phyloP scores from a whole-genome alignment of 2,329 filamentous ascomycete genomes.

The Aspergillus tamarii region DNA sequence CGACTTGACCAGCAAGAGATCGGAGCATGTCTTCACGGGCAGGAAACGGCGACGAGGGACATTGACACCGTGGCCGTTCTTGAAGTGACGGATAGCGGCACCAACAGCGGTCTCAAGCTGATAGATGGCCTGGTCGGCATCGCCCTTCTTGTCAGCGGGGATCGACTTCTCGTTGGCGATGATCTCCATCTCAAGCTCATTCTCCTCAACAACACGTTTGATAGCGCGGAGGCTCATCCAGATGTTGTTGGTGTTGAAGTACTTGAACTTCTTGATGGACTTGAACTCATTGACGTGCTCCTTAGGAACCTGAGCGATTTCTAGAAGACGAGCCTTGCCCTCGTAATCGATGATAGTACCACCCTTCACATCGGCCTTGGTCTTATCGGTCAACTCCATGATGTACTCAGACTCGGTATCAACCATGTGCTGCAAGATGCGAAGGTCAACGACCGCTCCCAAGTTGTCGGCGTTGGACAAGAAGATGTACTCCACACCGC shows the following conservation, averaged over 20 bases:
- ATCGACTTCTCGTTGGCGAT: conserved; percentile 99
- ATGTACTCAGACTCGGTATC: conserved; percentile 97
- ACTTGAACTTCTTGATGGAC: conserved; percentile 99
- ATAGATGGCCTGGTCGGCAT: conserved; percentile 95
- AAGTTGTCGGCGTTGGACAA: conserved; percentile 99
- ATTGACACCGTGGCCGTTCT: conserved; percentile 98
- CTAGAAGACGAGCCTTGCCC: conserved; percentile 90
- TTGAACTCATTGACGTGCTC: conserved; percentile 99
- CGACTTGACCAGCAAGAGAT: conserved; percentile 99
- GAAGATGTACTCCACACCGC: conserved; percentile 97
- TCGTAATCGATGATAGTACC: conserved; percentile 99
- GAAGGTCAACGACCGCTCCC: conserved; percentile 94
- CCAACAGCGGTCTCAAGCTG: conserved; percentile 99
- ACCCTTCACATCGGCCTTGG: conserved; percentile 99
- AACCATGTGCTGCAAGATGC: conserved; percentile 99
- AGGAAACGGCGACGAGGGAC: conserved; percentile 97
- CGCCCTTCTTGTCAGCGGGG: conserved; percentile 98
- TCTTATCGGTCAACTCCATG: conserved; percentile 99
- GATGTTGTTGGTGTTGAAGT: conserved; percentile 99
- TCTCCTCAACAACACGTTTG: conserved; percentile 98
- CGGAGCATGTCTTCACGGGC: conserved; percentile 99
- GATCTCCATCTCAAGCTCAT: conserved; percentile 99
- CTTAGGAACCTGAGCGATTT: conserved; percentile 99
- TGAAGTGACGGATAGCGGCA: conserved; percentile 97
- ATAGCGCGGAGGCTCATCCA: conserved; percentile 98